Evolutionary conservation across 1,284 basidiomycete genomes (phyloP).

Genomic region (Caloboletus inedulis): DNA sequence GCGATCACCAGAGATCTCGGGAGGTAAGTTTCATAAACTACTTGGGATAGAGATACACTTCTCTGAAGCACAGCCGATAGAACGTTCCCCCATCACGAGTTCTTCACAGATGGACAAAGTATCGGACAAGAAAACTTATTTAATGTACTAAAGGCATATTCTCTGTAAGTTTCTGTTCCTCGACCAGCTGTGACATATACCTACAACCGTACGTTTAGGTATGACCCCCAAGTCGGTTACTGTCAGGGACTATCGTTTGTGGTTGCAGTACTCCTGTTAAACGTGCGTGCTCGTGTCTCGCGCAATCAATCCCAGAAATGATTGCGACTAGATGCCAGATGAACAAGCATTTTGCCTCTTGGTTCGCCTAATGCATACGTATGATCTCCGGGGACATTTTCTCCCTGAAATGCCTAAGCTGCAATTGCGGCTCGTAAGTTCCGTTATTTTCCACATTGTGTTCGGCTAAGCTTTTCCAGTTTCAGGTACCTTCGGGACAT

Average conservation of each 20-base stretch:
- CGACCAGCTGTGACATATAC: neutral
- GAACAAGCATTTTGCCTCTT: constrained; percentile 97
- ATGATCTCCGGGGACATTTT: constrained; percentile 94
- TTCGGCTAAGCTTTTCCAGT: constrained; percentile 34
- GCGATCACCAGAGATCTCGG: constrained; percentile 89
- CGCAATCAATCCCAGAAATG: constrained; percentile 6
- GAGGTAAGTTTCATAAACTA: constrained; percentile 43
- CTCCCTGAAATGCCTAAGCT: constrained; percentile 97
- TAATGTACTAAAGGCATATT: constrained; percentile 98
- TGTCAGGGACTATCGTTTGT: constrained; percentile 97
- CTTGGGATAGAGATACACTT: constrained; percentile 2
- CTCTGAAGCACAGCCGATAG: constrained; percentile 36
- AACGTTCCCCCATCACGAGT: constrained; percentile 97
- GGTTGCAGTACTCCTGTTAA: constrained; percentile 88
- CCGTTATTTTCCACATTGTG: neutral
- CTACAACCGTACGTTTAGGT: constrained; percentile 45
- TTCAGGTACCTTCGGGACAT: constrained; percentile 37
- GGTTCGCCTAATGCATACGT: constrained; percentile 96
- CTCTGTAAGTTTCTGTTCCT: constrained; percentile 52
- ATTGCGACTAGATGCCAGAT: constrained; percentile 85
- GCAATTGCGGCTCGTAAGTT: constrained; percentile 80
- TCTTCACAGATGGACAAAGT: constrained; percentile 89
- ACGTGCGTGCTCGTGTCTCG: constrained; percentile 51
- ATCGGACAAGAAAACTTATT: constrained; percentile 96
- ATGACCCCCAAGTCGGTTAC: constrained; percentile 94